Base-by-base conservation (phyloP, 768 basidiomycete genomes). In the Nidularia sp. region DNA sequence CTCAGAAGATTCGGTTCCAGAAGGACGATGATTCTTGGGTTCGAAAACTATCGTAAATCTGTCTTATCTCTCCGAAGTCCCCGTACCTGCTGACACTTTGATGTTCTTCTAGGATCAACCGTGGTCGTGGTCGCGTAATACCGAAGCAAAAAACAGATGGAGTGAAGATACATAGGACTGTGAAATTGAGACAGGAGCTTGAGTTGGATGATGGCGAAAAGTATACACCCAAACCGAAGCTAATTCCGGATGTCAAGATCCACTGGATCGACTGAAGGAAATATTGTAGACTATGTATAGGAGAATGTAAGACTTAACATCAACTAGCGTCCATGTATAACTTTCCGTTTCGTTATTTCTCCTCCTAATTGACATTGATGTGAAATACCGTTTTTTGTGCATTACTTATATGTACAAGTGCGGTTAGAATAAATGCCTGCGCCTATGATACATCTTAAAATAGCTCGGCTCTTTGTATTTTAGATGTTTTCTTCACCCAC, bases 111-210 rank as follows among this genome's bases (percentile, higher is more conserved):
- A 76, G 73, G 1, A 62, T 74, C 31, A 79, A 81, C 45, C 63
- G 69, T 32, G 79, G 76, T 4, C 54, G 58, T 13, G 73, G 74
- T 1, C 69, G 79, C 42, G 59, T 62, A 5, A 67, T 80, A 43
- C 76, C 74, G 3, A 70, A 63, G 50, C 77, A 77, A 51, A 41
- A 55, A 0, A 51, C 55, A 0, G 60, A 69, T 9, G 71, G 67
- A 0, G 55, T 73, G 46, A 73, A 76, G 54, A 43, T 81, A 0
- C 81, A 83, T 51, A 62, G 79, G 7, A 64, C 73, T 25, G 81
- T 82, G 9, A 63, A 68, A 43, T 48, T 79, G 50, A 70, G 78
- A 41, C 74, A 77, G 71, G 70, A 80, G 2, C 49, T 61, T 18
- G 47, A 53, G n/a, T 43, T 56, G 48, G 57, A 61, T 25, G 48